Conservation (phyloP, 2,329 filamentous ascomycete species). For the Sarocladiaceae sp. region DNA sequence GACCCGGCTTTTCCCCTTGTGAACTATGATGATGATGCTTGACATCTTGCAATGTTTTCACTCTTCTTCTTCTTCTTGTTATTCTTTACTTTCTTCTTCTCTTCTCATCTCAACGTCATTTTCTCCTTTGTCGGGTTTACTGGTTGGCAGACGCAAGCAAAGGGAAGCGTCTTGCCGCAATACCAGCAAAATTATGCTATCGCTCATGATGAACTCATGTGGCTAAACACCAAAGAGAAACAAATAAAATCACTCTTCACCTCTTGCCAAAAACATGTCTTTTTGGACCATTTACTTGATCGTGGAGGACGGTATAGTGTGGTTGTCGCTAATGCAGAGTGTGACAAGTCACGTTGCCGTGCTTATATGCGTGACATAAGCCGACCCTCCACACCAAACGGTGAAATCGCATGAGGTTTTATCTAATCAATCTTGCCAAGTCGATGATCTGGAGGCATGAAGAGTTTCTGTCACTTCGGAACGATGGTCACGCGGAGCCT, state of each 20-base stretch:
- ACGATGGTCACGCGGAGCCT: too few relatives aligned
- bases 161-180: background rate
- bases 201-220: background rate
- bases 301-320: background rate
- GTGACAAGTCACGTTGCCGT: background rate
- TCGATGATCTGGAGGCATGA: too few relatives aligned
- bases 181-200: background rate
- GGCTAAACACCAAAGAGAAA: background rate
- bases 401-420: background rate
- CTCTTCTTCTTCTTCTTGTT: background rate
- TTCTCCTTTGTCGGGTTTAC: background rate
- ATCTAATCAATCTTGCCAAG: background rate
- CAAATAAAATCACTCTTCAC: background rate
- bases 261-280: background rate
- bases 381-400: slow-evolving; percentile 1
- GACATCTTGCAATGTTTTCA: background rate
- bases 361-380: background rate
- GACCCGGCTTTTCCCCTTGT: background rate
- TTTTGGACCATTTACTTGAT: background rate
- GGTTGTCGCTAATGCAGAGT: background rate
- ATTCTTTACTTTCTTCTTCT: background rate
- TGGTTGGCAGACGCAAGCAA: background rate
- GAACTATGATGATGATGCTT: background rate
- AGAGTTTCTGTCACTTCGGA: too few relatives aligned
- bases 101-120: slow-evolving; percentile 2